Evolutionary conservation across 129 eudicot genomes (phyloP).

Genomic region (Chrysanthemum makinoi): DNA sequence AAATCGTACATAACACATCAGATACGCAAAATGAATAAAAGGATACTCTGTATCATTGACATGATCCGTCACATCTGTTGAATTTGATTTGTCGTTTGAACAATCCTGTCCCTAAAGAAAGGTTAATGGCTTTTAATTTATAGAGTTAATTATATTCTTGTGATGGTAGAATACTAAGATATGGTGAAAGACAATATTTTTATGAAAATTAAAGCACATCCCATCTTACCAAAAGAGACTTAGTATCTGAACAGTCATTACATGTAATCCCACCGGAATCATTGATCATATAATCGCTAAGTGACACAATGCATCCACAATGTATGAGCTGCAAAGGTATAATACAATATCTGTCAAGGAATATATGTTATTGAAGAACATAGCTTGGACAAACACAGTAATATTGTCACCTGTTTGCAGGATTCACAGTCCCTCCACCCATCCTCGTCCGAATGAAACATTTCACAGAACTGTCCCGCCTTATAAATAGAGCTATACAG

Average conservation of each 20-base stretch:
- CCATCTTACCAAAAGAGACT: constrained; percentile 37
- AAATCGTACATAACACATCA: not conserved
- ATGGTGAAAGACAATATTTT: not conserved
- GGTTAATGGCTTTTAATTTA: not conserved
- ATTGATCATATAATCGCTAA: constrained; percentile 41
- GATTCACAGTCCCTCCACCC: too few species aligned
- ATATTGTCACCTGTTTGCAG: constrained; percentile 26
- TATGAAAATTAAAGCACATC: constrained; percentile 5
- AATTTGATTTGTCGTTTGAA: too few species aligned
- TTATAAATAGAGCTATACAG: too few species aligned
- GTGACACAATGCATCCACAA: constrained; percentile 66
- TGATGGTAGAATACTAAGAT: not conserved
- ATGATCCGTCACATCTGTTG: too few species aligned
- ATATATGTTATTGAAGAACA: not conserved
- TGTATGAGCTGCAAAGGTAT: constrained; percentile 45
- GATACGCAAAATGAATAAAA: too few species aligned
- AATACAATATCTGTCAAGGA: constrained; percentile 1
- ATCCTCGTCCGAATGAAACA: too few species aligned
- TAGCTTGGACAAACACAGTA: not conserved
- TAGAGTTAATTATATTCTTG: not conserved
- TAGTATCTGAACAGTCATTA: constrained; percentile 41
- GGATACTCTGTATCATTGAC: too few species aligned
- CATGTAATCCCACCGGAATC: constrained; percentile 63
- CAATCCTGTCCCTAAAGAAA: too few species aligned
- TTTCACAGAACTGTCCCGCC: too few species aligned